Conservation (phyloP, 1,284 basidiomycete genomes). For the Trametes hirsuta region DNA sequence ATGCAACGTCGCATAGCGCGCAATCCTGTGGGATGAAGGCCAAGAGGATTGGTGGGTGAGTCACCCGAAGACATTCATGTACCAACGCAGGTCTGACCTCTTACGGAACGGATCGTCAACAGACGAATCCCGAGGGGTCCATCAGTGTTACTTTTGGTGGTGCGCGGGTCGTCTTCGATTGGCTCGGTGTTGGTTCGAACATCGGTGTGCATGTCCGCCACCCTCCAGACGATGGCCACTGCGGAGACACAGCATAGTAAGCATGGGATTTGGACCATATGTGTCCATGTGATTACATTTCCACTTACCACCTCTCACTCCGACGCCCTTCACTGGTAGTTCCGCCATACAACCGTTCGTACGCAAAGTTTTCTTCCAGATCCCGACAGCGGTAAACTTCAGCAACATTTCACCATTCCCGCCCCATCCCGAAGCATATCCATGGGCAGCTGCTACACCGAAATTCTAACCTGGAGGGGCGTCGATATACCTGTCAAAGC, state of each 20-base stretch:
- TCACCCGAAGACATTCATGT: background rate
- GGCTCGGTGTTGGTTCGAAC: conserved; percentile 16
- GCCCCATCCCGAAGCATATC: conserved; percentile 17
- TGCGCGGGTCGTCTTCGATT: conserved; percentile 16
- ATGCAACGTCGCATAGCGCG: conserved; percentile 3
- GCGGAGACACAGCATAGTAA: conserved; percentile 16
- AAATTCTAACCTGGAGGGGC: background rate
- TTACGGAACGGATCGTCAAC: background rate
- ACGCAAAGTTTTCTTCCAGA: conserved; percentile 17
- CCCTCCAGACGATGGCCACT: conserved; percentile 18
- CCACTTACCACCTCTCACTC: background rate
- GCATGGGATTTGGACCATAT: background rate
- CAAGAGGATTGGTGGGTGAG: conserved; percentile 22
- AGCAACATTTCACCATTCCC: conserved; percentile 19
- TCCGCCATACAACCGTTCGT: conserved; percentile 16
- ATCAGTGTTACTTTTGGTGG: conserved; percentile 12
- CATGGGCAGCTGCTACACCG: conserved; percentile 5
- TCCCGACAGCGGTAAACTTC: conserved; percentile 14
- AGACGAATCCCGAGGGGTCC: conserved; percentile 21
- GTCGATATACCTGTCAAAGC: too few species aligned
- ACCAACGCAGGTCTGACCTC: background rate
- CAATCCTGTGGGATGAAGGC: conserved; percentile 23
- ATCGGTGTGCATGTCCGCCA: conserved; percentile 18
- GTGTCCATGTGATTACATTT: background rate
- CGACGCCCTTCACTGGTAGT: background rate